Percentiles rank a stretch among this genome's conserved stretches.
Conservation (phyloP, 2,329 filamentous ascomycete genomes). For the Xylaria sp. region DNA sequence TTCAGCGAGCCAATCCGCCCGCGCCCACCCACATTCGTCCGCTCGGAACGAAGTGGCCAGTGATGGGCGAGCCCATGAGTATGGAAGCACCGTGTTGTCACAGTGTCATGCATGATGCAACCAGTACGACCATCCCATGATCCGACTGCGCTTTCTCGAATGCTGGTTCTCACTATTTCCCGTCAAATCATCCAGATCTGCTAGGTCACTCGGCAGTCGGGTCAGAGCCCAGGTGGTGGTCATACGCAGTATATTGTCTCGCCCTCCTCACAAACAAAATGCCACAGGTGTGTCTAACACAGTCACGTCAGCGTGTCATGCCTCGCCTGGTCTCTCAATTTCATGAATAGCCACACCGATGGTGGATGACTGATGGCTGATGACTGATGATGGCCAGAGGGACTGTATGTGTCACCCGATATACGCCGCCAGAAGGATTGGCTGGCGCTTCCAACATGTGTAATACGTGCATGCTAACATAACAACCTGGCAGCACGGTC, state of each 20-base stretch:
- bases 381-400: no score
- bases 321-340: constrained; percentile 3
- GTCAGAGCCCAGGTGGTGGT: constrained; percentile 18
- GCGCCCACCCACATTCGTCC: constrained; percentile 13
- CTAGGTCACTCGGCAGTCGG: constrained; percentile 26
- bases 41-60: constrained; percentile 29
- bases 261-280: background rate
- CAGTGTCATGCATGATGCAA: constrained; percentile 27
- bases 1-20: constrained; percentile 6
- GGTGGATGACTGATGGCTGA: no score
- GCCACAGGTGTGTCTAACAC: background rate
- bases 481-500: constrained; percentile 18
- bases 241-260: constrained; percentile 12
- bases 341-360: no score
- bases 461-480: background rate
- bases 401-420: constrained; percentile 14
- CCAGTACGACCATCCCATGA: constrained; percentile 28
- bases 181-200: constrained; percentile 32
- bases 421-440: constrained; percentile 4
- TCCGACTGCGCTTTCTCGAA: constrained; percentile 14
- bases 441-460: background rate
- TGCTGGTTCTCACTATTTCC: constrained; percentile 22
- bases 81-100: constrained; percentile 34
- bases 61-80: constrained; percentile 28
- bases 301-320: constrained; percentile 14